Conservation (phyloP, 2,329 filamentous ascomycete genomes). For the Stemphylium vesicarium region DNA sequence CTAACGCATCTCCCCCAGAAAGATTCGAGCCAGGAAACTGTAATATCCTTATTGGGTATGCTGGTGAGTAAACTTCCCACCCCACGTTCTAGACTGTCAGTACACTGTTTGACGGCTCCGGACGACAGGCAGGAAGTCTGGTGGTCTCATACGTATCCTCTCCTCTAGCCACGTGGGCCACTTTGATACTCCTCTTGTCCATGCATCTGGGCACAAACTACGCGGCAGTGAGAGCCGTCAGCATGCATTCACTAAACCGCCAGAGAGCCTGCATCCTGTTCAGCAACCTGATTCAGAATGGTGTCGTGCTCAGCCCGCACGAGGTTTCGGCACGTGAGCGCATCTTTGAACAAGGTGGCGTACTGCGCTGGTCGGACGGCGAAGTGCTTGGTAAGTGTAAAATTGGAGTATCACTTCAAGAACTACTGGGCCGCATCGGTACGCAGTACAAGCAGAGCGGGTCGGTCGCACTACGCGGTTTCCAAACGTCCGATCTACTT, state of each 20-base stretch:
- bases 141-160: slow-evolving; percentile 79
- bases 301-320: slow-evolving; percentile 64
- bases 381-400: slow-evolving; percentile 59
- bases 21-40: slow-evolving; percentile 94
- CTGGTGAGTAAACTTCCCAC: slow-evolving; percentile 57
- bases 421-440: slow-evolving; percentile 40
- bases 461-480: slow-evolving; percentile 29
- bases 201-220: slow-evolving; percentile 87
- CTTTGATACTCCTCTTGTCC: slow-evolving; percentile 73
- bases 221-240: slow-evolving; percentile 80
- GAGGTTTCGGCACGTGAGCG: slow-evolving; percentile 67
- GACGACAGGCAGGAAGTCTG: slow-evolving; percentile 69
- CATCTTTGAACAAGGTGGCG: slow-evolving; percentile 68
- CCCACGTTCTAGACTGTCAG: not conserved
- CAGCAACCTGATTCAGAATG: slow-evolving; percentile 52
- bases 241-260: slow-evolving; percentile 82
- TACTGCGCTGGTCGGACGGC: slow-evolving; percentile 63
- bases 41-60: slow-evolving; percentile 88
- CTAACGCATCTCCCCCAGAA: slow-evolving; percentile 56
- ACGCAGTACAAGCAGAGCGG: slow-evolving; percentile 32
- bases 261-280: slow-evolving; percentile 85
- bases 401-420: slow-evolving; percentile 59
- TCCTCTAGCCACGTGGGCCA: slow-evolving; percentile 72
- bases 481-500: slow-evolving; percentile 58
- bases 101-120: too few species aligned